Percentiles rank a stretch among this genome's conserved stretches.
These are phyloP conservation scores for Ogataea pilisensis DNA, from an alignment of 805 yeast species.

Conservation along the genomic window DNA sequence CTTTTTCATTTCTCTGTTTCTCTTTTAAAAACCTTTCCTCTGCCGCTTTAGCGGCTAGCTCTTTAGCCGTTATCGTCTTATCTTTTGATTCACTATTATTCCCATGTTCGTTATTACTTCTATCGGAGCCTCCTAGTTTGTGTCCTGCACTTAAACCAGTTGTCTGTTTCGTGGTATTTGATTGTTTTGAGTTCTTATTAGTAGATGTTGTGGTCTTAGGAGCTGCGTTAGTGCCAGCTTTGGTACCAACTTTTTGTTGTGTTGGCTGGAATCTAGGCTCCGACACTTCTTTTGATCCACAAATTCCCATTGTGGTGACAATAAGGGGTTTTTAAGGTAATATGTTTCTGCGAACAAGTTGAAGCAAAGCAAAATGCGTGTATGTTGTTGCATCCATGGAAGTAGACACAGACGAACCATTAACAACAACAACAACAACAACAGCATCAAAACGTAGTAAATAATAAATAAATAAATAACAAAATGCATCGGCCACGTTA, in stretches of 20 bases:
- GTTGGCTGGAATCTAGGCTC: constrained; percentile 1
- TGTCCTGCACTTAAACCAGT: constrained; percentile 7
- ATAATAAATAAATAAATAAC: too few species aligned
- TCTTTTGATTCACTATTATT: too few species aligned
- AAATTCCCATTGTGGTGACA: constrained; percentile 19
- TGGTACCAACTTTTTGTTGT: constrained; percentile 6
- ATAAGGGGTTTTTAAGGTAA: not conserved
- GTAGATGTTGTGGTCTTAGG: not conserved
- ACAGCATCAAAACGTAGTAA: too few species aligned
- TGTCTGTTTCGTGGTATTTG: not conserved
- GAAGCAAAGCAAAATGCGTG: not conserved
- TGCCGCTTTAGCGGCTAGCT: constrained; percentile 29
- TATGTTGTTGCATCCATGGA: too few species aligned
- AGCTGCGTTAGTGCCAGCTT: not conserved
- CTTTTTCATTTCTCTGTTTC: constrained; percentile 17
- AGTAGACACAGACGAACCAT: too few species aligned
- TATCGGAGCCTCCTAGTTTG: constrained; percentile 16
- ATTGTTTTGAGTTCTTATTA: constrained; percentile 1
- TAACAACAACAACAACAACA: too few species aligned
- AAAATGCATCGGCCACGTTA: too few species aligned
- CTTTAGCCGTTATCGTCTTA: constrained; percentile 18
- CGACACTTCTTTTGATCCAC: constrained; percentile 23
- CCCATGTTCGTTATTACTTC: too few species aligned
- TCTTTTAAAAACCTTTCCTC: constrained; percentile 17
- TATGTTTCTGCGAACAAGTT: not conserved